These are phyloP conservation scores for Adansonia grandidieri DNA, from an alignment of 441 rosid species.

Conservation along the genomic window DNA sequence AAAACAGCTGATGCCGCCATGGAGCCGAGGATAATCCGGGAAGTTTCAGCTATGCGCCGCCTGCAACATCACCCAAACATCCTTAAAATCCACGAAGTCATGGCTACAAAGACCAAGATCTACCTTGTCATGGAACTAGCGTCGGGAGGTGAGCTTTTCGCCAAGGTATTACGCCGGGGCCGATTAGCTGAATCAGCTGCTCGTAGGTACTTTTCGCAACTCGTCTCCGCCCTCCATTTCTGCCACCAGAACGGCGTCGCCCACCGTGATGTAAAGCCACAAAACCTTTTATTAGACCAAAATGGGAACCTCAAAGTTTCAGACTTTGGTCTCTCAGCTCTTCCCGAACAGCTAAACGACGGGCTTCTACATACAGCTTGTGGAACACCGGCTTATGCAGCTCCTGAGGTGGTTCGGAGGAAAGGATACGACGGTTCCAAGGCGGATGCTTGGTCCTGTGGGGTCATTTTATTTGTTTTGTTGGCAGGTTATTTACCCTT, in stretches of 20 bases:
- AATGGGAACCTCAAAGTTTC: slow-evolving; percentile 66
- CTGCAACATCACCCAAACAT: slow-evolving; percentile 76
- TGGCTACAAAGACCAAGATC: slow-evolving; percentile 85
- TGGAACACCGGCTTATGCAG: slow-evolving; percentile 83
- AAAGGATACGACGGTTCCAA: slow-evolving; percentile 71
- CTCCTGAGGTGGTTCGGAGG: slow-evolving; percentile 75
- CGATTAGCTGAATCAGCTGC: slow-evolving; percentile 56
- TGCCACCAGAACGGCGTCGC: slow-evolving; percentile 59
- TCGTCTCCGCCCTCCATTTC: slow-evolving; percentile 71
- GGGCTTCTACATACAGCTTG: slow-evolving; percentile 77
- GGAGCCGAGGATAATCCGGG: slow-evolving; percentile 70
- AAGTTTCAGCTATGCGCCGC: slow-evolving; percentile 83
- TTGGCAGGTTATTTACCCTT: slow-evolving; percentile 70
- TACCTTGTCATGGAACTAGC: slow-evolving; percentile 85
- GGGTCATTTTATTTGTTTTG: slow-evolving; percentile 68
- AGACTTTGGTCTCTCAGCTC: slow-evolving; percentile 80
- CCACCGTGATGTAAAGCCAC: slow-evolving; percentile 90
- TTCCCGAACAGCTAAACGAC: slow-evolving; percentile 54
- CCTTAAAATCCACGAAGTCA: slow-evolving; percentile 81
- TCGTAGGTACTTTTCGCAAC: slow-evolving; percentile 73
- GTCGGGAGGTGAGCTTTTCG: slow-evolving; percentile 71
- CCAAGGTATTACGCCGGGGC: slow-evolving; percentile 51
- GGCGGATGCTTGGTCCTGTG: slow-evolving; percentile 96
- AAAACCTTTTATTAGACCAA: slow-evolving; percentile 69
- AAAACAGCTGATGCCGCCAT: slow-evolving; percentile 48